Base-by-base conservation (phyloP, 441 rosid species). In the Arabidopsis hybrid region DNA sequence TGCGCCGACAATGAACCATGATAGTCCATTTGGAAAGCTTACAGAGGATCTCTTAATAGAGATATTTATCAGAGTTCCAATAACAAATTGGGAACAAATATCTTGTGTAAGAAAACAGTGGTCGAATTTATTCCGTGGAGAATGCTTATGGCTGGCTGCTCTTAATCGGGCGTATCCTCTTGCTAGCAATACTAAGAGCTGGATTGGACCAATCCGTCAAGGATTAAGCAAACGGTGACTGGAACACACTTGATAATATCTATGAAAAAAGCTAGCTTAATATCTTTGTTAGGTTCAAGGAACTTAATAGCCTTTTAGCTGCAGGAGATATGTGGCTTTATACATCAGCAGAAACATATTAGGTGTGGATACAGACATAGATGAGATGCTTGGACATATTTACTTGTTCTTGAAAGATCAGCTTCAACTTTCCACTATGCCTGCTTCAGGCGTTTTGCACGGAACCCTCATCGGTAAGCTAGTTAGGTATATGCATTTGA, bases 121-220 rank as follows among this genome's bases (percentile, higher is more conserved):
- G 98, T 88, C 88, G 13, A 71, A 67, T 84, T 38, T 89, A 61
- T 85, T 91, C 82, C 83, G 82, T 0, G 91, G 88, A 80, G 97
- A 91, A 80, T 85, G 85, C 85, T 77, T 93, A 56, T 93, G 97
- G 97, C 89, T 86, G 42, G 93, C 94, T 79, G 96, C 96, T 84
- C 80, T 89, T 58, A 70, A 45, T 50, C 84, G 83, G 70, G 34
- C 74, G 10, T 91, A 78, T 84, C 96, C 98, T 45, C 67, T 16
- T 38, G 83, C 91, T 49, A 74, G 72, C 78, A 76, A 78, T 68
- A 84, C 84, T 60, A 85, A 84, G 81, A 86, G 82, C 75, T 93
- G 98, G 96, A 94, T 80, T 52, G 93, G 96, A 60, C 96, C 98
- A 31, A 88, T 93, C 55, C 91, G 88, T 4, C 80, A 68, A 80